phyloP scores from a whole-genome alignment of 352 stramenopile species.

The Pythium diclinum region DNA sequence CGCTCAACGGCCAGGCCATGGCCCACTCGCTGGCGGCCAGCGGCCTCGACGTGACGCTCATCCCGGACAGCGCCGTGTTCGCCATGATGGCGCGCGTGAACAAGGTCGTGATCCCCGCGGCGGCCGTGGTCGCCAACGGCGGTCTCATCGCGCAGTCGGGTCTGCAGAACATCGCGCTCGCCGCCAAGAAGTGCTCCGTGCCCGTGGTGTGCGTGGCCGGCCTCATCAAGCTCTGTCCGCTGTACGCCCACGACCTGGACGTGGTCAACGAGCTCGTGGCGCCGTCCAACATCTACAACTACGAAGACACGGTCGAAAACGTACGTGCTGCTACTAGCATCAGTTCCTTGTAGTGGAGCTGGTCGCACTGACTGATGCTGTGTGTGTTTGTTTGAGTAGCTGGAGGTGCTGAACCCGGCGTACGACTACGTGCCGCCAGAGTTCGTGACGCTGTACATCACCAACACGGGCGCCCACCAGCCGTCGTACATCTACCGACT shows the following conservation, averaged over 20 bases:
- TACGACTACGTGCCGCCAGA: constrained; percentile 98
- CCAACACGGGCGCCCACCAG: constrained; percentile 97
- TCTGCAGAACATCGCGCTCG: constrained; percentile 94
- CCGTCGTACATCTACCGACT: constrained; percentile 98
- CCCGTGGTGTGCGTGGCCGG: constrained; percentile 96
- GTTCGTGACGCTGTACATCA: constrained; percentile 97
- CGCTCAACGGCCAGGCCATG: constrained; percentile 90
- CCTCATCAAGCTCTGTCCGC: constrained; percentile 97
- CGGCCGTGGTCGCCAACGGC: constrained; percentile 96
- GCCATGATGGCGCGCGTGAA: constrained; percentile 98
- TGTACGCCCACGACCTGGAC: constrained; percentile 98
- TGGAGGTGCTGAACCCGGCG: constrained; percentile 96
- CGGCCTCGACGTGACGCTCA: constrained; percentile 94
- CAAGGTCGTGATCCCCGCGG: constrained; percentile 95
- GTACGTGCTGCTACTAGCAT: constrained; percentile 33
- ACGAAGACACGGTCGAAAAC: constrained; percentile 87
- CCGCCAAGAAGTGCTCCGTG: constrained; percentile 95
- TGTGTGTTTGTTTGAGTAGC: constrained; percentile 30
- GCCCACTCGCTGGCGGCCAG: constrained; percentile 87
- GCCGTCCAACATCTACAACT: constrained; percentile 87
- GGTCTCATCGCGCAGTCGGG: constrained; percentile 94
- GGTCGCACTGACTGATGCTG: not conserved
- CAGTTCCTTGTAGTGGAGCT: not conserved
- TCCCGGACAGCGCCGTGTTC: constrained; percentile 96
- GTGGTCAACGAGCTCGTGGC: constrained; percentile 91